Conservation (phyloP, 2,329 filamentous ascomycete genomes). For the Calycina marina region DNA sequence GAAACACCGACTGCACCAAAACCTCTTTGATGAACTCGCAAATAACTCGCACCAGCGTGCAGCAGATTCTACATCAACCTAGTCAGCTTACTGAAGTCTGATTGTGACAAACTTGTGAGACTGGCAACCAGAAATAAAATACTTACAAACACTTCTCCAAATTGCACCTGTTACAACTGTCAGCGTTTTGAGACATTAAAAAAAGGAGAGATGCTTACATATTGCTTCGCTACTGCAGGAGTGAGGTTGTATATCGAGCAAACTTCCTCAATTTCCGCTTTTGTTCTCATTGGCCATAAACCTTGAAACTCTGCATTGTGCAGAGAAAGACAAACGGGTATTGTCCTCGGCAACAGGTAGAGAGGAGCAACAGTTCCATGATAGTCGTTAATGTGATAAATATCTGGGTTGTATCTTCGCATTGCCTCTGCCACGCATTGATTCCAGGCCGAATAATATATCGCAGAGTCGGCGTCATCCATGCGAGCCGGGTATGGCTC, state of each 20-base stretch:
- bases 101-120: no score
- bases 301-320: slow-evolving; percentile 59
- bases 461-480: slow-evolving; percentile 53
- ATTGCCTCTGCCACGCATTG: slow-evolving; percentile 52
- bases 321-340: slow-evolving; percentile 47
- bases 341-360: slow-evolving; percentile 43
- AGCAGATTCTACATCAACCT: slow-evolving; percentile 55
- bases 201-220: no score
- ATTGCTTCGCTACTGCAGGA: slow-evolving; percentile 38
- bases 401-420: slow-evolving; percentile 44
- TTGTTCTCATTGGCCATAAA: slow-evolving; percentile 50
- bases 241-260: slow-evolving; percentile 49
- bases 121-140: no score
- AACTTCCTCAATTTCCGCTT: slow-evolving; percentile 46
- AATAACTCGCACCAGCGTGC: slow-evolving; percentile 45
- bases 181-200: no score
- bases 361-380: slow-evolving; percentile 48
- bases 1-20: slow-evolving; percentile 54
- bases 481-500: slow-evolving; percentile 54
- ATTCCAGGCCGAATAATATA: slow-evolving; percentile 59
- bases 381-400: slow-evolving; percentile 56
- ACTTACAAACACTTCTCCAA: no score
- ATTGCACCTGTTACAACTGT: no score
- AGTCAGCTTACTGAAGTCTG: no score
- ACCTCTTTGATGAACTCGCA: slow-evolving; percentile 51